Evolutionary conservation across 208 protist genomes (phyloP), one percentile per base, ranked within the genome.

Genomic region (Wallacemonas sp.): DNA sequence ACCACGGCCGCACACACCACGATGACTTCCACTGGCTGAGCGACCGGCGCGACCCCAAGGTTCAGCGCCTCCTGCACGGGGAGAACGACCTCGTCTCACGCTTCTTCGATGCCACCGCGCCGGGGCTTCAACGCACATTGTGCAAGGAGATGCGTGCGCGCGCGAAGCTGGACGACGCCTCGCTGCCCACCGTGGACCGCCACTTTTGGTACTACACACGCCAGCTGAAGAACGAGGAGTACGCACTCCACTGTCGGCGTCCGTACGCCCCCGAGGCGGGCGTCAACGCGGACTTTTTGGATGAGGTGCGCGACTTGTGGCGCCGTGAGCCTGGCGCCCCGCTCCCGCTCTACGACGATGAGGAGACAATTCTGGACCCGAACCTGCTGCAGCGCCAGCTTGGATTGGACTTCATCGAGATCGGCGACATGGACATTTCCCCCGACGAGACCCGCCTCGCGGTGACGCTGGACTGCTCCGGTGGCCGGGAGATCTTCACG

Each of bases 181-280:
- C 84, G 1, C 65, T 93, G 12, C 87, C 87, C 4, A 67, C 62
- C 3, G 36, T 61, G 8, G 79, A 93, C 57, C 72, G 84, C 33
- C 14, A 65, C 29, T 93, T 72, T 59, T 93, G 84, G 84, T 93
- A 93, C 70, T 93, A 86, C 64, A 74, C 74, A 8, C 79, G 84
- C n/a, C 49, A 65, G 12, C 57, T 89, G 16, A 52, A 72, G n/a
- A 76, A 81, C 49, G 82, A 76, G 2, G 82, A 91, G 59, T 74
- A 93, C 62, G 50, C 73, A 18, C 36, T 86, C 0, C 81, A 76
- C 61, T 93, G 84, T 49, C 79, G 87, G 4, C 77, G 82, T 14
- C 81, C 76, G 8, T 84, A 77, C 29, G 49, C 49, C 39, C 32
- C 18, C 18, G 28, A 46, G 3, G 68, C 61, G 12, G 38, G 14